These are phyloP conservation scores for Benincasa hispida DNA, from an alignment of 306 rosid species.

Conservation along the genomic window DNA sequence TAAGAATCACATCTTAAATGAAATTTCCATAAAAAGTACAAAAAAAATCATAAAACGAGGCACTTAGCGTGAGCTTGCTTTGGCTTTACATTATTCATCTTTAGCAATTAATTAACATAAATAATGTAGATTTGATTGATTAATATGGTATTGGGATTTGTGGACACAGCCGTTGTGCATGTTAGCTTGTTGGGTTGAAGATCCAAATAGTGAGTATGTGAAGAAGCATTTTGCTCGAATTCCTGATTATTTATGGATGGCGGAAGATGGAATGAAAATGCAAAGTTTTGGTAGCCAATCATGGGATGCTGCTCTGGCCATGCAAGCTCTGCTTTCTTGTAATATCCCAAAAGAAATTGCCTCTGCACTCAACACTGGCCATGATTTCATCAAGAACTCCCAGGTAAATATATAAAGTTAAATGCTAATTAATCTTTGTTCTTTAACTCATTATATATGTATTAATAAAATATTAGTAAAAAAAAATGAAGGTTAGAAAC, in stretches of 20 bases:
- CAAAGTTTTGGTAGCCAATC: conserved; percentile 23
- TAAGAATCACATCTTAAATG: too few species aligned
- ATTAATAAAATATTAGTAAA: too few species aligned
- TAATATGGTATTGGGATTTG: not conserved
- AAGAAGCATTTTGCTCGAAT: conserved; percentile 24
- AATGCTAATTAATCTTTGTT: not conserved
- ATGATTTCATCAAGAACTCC: conserved; percentile 17
- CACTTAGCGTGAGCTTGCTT: too few species aligned
- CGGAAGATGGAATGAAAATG: conserved; percentile 30
- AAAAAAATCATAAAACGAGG: too few species aligned
- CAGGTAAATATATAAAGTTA: conserved; percentile 6
- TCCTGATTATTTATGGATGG: conserved; percentile 24
- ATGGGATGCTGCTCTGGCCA: conserved; percentile 19
- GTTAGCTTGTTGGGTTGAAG: conserved; percentile 37
- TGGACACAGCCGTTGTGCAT: conserved; percentile 15
- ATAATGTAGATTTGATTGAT: too few species aligned
- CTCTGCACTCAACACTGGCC: conserved; percentile 7
- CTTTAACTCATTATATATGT: too few species aligned
- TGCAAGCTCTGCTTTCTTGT: conserved; percentile 22
- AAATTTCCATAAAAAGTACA: too few species aligned
- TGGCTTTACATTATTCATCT: too few species aligned
- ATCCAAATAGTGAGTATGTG: conserved; percentile 19
- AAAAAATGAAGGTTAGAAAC: conserved; percentile 23
- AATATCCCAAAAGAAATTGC: conserved; percentile 14
- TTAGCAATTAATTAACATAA: not conserved